These are phyloP conservation scores for Alnus glutinosa DNA, from an alignment of 306 rosid genomes.

Conservation along the genomic window DNA sequence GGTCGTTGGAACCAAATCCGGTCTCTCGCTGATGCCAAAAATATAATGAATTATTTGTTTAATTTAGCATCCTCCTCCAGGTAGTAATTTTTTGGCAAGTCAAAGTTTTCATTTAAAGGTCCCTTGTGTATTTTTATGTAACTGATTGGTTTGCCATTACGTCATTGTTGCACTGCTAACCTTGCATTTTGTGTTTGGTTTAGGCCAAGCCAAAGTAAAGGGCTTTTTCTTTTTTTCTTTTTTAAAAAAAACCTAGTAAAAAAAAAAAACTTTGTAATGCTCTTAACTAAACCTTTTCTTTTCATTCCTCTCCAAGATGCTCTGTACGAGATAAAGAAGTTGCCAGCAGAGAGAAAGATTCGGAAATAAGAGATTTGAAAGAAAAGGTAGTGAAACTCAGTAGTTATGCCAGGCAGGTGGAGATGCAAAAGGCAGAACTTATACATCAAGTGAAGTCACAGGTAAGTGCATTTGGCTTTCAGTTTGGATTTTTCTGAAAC, in stretches of 20 bases:
- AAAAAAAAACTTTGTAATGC: neutral
- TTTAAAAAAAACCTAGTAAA: neutral
- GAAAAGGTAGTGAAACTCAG: slow-evolving; percentile 67
- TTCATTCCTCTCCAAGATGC: slow-evolving; percentile 45
- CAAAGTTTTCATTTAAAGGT: slow-evolving; percentile 3
- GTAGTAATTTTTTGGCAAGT: slow-evolving; percentile 37
- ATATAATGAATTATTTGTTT: slow-evolving; percentile 84
- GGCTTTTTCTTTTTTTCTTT: neutral
- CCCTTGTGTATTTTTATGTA: neutral
- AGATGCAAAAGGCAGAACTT: slow-evolving; percentile 66
- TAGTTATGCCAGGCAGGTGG: slow-evolving; percentile 56
- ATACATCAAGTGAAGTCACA: slow-evolving; percentile 54
- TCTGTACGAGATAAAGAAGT: slow-evolving; percentile 68
- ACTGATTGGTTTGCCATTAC: neutral
- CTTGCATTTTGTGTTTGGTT: no score
- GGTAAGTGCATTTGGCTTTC: slow-evolving; percentile 33
- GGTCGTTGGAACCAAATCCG: slow-evolving; percentile 98
- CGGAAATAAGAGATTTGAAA: slow-evolving; percentile 75
- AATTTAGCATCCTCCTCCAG: slow-evolving; percentile 87
- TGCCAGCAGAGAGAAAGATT: slow-evolving; percentile 65
- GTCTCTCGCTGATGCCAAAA: slow-evolving; percentile 86
- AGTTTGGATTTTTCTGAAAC: slow-evolving; percentile 18
- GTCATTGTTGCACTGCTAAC: neutral
- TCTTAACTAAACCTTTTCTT: slow-evolving; percentile 1
- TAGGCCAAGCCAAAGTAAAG: no score